Evolutionary conservation across 345 rosid genomes (phyloP).

Genomic region (Camelina neglecta): DNA sequence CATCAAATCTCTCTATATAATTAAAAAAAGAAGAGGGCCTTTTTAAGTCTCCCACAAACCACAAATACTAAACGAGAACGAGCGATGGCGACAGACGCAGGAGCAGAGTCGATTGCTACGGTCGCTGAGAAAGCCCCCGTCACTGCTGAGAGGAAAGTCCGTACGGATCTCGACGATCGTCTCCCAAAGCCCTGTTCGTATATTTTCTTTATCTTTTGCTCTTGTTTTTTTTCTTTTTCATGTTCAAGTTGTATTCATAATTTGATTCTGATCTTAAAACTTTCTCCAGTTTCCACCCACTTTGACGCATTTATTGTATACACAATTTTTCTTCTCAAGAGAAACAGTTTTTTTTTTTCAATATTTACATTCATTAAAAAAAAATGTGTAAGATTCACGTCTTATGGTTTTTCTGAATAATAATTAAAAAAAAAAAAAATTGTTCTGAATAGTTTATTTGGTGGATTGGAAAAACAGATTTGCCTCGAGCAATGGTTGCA

Average conservation of each 20-base stretch:
- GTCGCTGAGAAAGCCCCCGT: conserved; percentile 59
- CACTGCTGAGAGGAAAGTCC: conserved; percentile 55
- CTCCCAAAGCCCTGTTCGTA: conserved; percentile 63
- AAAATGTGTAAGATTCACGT: no score
- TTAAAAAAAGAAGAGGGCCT: background rate
- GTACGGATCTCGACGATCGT: conserved; percentile 56
- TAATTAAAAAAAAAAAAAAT: no score
- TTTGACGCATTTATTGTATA: no score
- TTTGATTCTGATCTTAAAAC: no score
- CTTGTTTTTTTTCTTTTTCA: no score
- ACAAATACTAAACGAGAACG: background rate
- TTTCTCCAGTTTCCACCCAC: no score
- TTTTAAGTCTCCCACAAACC: background rate
- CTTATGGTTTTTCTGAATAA: no score
- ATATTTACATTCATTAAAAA: no score
- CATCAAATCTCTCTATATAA: background rate
- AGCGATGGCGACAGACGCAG: conserved; percentile 39
- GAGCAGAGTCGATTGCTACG: conserved; percentile 47
- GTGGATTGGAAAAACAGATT: conserved; percentile 42
- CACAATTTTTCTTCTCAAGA: no score
- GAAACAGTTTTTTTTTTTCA: no score
- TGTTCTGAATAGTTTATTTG: background rate
- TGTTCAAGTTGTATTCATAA: background rate
- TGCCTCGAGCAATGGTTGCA: conserved; percentile 62
- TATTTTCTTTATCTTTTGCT: background rate